phyloP scores from a whole-genome alignment of 768 basidiomycete genomes.

The Boletales sp. region DNA sequence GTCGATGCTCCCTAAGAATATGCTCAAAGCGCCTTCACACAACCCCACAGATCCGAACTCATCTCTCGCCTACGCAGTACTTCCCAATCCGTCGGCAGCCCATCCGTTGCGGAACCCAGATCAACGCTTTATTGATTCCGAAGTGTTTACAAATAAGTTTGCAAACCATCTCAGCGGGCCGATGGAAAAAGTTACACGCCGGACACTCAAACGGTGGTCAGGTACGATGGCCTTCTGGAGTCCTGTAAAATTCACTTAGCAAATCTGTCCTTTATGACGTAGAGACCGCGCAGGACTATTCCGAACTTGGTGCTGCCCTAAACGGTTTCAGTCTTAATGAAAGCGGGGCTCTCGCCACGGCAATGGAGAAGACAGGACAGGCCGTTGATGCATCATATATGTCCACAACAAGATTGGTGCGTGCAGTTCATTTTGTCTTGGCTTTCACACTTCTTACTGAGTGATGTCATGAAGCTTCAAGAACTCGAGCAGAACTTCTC shows the following conservation, averaged over 20 bases:
- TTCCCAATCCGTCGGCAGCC: constrained; percentile 86
- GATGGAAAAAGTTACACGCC: constrained; percentile 95
- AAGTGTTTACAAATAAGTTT: constrained; percentile 94
- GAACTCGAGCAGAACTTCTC: constrained; percentile 94
- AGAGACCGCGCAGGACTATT: constrained; percentile 85
- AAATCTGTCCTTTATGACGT: constrained; percentile 4
- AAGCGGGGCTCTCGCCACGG: constrained; percentile 63
- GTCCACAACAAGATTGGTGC: constrained; percentile 83
- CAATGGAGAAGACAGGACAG: constrained; percentile 96
- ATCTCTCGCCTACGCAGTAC: constrained; percentile 71
- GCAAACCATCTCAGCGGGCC: constrained; percentile 86
- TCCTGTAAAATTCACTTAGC: constrained; percentile 2
- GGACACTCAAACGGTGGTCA: constrained; percentile 92
- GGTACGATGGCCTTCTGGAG: constrained; percentile 44
- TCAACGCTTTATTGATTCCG: constrained; percentile 93
- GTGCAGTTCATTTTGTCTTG: constrained; percentile 21
- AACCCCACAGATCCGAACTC: constrained; percentile 82
- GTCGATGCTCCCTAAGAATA: constrained; percentile 90
- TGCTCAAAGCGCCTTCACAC: constrained; percentile 91
- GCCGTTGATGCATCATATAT: constrained; percentile 93
- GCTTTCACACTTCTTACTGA: constrained; percentile 2
- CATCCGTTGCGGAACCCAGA: constrained; percentile 91
- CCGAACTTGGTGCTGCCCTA: constrained; percentile 86
- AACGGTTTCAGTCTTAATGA: constrained; percentile 95
- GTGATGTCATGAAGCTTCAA: constrained; percentile 59